Evolutionary conservation across 345 rosid genomes (phyloP), one percentile per base, ranked within the genome.

Genomic region (Dimocarpus longan): DNA sequence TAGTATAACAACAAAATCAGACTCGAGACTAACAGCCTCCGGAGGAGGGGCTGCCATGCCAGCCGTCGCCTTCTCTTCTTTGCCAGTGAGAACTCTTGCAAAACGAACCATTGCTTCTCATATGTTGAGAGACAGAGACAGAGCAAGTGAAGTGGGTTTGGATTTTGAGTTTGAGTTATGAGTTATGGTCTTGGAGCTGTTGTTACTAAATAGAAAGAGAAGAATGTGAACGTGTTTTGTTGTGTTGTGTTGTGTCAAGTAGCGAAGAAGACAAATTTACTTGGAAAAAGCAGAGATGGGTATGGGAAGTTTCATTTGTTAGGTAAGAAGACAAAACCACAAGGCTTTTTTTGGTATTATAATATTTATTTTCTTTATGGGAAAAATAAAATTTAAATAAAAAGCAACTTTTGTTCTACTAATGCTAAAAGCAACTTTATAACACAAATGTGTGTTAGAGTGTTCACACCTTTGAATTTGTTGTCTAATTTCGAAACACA

Each of bases 1-100:
- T 63, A 92, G 81, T 74, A 88, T 85, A 52, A 93, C 88, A 1
- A 93, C 91, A 74, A 88, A 82, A 78, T 93, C 90, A 2, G 95
- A 88, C 76, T 92, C 91, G 13, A 87, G 75, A 46, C 83, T 71
- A 0, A 74, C 75, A 19, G 82, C 71, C 43, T 84, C 85, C 9
- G 86, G 88, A 0, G 95, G 90, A 1, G 90, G 88, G 3, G 93
- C 82, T 8, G 82, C 75, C 52, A 32, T 13, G 60, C 12, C 5
- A 5, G 52, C 50, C 18, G 72, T 24, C 16, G 48, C 71, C 6
- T 24, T 46, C 6, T 15, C 54, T 16, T 13, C 32, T 18, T 60
- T 60, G 24, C 22, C 65, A 60, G 11, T 60, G 18, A 75, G 78
- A 16, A 46, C 11, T 75, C 78, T 65, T 65, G 78, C 6, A n/a